phyloP scores from a whole-genome alignment of 805 yeast genomes.

The Jamesozyma lodderae region DNA sequence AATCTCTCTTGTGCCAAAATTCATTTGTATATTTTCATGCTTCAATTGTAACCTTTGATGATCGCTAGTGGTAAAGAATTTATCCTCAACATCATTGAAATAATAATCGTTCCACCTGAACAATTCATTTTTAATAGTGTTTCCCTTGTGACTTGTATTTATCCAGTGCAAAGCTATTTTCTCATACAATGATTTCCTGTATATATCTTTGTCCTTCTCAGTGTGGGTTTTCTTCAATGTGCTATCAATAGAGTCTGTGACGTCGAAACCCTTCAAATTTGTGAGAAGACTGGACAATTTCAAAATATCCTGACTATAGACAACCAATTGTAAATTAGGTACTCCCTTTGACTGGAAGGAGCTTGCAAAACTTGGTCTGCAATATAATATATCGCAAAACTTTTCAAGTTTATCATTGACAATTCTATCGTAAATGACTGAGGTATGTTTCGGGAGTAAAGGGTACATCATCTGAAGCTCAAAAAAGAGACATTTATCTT shows the following conservation, averaged over 20 bases:
- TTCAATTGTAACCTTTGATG: background rate
- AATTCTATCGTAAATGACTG: background rate
- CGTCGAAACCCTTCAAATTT: slow-evolving; percentile 2
- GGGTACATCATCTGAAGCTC: background rate
- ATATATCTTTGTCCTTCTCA: background rate
- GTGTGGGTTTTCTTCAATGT: background rate
- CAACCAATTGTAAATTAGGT: slow-evolving; percentile 1
- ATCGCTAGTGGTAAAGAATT: background rate
- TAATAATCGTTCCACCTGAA: background rate
- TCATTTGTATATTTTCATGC: background rate
- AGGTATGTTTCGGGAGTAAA: background rate
- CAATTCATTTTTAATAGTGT: no score
- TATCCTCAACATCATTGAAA: background rate
- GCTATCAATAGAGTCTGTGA: background rate
- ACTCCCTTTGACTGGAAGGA: background rate
- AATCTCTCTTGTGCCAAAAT: background rate
- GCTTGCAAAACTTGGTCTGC: background rate
- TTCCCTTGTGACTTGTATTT: background rate
- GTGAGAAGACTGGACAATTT: slow-evolving; percentile 1
- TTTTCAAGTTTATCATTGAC: background rate
- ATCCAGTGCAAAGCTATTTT: background rate
- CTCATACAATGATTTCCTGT: no score
- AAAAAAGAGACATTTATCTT: slow-evolving; percentile 2
- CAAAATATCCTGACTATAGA: slow-evolving; percentile 2
- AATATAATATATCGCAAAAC: slow-evolving; percentile 1